phyloP scores from a whole-genome alignment of 2,329 filamentous ascomycete species.

The Xylariaceae sp. region DNA sequence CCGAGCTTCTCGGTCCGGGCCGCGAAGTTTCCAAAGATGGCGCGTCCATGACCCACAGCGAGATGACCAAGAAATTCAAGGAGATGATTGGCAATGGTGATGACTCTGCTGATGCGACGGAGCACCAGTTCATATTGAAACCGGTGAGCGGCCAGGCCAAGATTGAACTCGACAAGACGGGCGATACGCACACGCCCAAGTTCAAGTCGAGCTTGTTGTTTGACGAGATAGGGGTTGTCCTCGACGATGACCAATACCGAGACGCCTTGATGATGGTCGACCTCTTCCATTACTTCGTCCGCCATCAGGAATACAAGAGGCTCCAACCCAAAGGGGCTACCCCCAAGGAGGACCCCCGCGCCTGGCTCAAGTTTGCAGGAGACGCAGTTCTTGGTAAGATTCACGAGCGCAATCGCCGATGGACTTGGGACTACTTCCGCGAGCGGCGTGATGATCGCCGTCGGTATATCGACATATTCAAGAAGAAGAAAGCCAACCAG shows the following conservation, averaged over 20 bases:
- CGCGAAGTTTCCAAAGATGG: constrained; percentile 59
- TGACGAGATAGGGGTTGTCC: constrained; percentile 94
- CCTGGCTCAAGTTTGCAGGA: constrained; percentile 88
- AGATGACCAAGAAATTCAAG: constrained; percentile 70
- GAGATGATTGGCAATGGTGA: constrained; percentile 71
- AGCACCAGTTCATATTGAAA: constrained; percentile 90
- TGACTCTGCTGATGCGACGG: constrained; percentile 38
- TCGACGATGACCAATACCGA: constrained; percentile 95
- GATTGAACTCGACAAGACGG: constrained; percentile 90
- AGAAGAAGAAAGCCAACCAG: constrained; percentile 75
- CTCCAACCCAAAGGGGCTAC: constrained; percentile 73
- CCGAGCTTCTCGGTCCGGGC: constrained; percentile 72
- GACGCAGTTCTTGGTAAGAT: constrained; percentile 88
- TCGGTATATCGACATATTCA: constrained; percentile 90
- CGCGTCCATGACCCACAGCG: constrained; percentile 60
- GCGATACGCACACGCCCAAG: constrained; percentile 68
- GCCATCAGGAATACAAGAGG: constrained; percentile 95
- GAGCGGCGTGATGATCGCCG: constrained; percentile 85
- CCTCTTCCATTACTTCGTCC: constrained; percentile 95
- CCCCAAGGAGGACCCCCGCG: constrained; percentile 82
- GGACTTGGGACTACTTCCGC: constrained; percentile 94
- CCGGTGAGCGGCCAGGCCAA: constrained; percentile 94
- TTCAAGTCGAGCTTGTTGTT: constrained; percentile 89
- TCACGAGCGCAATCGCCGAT: constrained; percentile 83
- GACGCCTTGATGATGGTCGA: constrained; percentile 98